Evolutionary conservation across 495 filamentous ascomycete genomes (phyloP).

Genomic region (Neurospora sp.): DNA sequence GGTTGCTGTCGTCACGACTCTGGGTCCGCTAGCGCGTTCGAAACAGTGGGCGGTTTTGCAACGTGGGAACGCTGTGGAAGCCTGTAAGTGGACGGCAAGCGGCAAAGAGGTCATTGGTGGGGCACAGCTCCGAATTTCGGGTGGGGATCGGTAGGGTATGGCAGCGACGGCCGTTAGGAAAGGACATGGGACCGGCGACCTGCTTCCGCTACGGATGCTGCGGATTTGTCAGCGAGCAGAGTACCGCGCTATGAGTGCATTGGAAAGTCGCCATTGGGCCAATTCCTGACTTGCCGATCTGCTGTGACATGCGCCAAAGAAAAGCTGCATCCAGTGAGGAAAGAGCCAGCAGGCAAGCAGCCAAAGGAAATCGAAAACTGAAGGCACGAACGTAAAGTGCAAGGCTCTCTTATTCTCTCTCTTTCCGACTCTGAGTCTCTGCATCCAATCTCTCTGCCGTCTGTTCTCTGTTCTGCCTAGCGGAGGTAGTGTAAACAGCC

Average conservation of each 20-base stretch:
- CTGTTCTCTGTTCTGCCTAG: not conserved
- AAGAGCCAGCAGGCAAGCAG: not conserved
- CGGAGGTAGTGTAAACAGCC: not conserved
- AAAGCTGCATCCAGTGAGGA: constrained; percentile 3
- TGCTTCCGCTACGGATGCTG: not conserved
- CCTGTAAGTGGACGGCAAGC: not conserved
- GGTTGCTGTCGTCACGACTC: not conserved
- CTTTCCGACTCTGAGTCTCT: not conserved
- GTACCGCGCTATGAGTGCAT: not conserved
- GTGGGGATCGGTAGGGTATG: not conserved
- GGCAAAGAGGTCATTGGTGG: not conserved
- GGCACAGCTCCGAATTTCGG: constrained; percentile 1
- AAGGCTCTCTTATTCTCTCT: not conserved
- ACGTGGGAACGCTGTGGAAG: not conserved
- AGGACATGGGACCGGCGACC: not conserved
- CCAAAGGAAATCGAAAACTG: not conserved
- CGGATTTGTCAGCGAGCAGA: not conserved
- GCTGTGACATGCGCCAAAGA: constrained; percentile 2
- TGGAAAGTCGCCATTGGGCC: not conserved
- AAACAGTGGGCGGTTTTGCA: not conserved
- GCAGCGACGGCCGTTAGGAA: not conserved
- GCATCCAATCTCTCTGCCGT: not conserved
- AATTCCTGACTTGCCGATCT: not conserved
- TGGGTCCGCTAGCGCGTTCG: not conserved
- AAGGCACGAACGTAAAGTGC: not conserved